These are phyloP conservation scores for Physcomitrium patens DNA, from an alignment of 225 moss, liverwort and hornwort genomes.

Conservation along the genomic window DNA sequence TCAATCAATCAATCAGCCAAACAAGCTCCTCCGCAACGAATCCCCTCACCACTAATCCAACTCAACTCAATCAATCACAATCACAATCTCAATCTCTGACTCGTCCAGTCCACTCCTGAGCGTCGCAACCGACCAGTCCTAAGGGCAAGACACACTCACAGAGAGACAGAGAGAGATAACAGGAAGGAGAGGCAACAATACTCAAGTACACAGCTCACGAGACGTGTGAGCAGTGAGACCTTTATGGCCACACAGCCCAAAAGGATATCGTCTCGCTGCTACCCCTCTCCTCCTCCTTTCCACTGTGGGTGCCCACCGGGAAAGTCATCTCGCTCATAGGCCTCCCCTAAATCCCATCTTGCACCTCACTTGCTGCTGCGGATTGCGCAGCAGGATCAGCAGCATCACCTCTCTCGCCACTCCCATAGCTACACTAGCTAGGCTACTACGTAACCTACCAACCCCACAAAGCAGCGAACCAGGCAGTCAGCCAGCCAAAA, in stretches of 20 bases:
- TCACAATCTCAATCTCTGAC: too few species aligned
- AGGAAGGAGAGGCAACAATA: background rate
- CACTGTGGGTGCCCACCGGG: conserved; percentile 22
- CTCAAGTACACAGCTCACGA: background rate
- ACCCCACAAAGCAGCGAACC: too few species aligned
- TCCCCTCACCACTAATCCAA: background rate
- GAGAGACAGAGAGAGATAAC: too few species aligned
- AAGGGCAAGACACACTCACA: too few species aligned
- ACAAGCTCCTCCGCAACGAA: background rate
- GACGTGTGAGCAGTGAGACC: background rate
- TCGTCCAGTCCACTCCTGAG: too few species aligned
- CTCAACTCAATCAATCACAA: too few species aligned
- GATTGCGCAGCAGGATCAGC: conserved; percentile 48
- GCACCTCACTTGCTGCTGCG: conserved; percentile 37
- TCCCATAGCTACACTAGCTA: too few species aligned
- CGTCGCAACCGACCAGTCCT: conserved; percentile 12
- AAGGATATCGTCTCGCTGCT: conserved; percentile 37
- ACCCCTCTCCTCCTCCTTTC: too few species aligned
- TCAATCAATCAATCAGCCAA: background rate
- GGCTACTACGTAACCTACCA: too few species aligned
- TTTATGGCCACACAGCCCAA: conserved; percentile 28
- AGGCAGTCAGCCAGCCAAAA: too few species aligned
- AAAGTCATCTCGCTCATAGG: conserved; percentile 24
- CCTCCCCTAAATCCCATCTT: background rate
- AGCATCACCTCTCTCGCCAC: too few species aligned